Percentiles rank a stretch among this genome's conserved stretches.
Evolutionary conservation across 2,329 filamentous ascomycete species (phyloP).

Genomic region (Dendrostoma leiphaemia): DNA sequence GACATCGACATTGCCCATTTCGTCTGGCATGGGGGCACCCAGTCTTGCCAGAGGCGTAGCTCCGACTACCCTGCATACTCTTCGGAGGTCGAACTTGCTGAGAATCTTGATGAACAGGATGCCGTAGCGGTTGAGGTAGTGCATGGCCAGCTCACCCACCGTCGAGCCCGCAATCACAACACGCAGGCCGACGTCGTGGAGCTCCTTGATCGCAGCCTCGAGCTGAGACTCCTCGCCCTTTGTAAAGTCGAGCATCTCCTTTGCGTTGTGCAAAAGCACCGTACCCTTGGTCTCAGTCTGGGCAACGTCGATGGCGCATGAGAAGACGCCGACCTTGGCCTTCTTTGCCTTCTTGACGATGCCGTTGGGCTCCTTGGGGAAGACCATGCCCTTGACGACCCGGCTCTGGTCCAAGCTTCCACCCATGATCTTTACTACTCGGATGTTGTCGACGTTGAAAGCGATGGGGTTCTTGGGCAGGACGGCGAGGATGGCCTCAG

Average conservation of each 20-base stretch:
- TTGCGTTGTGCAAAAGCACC: constrained; percentile 91
- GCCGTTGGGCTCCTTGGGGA: constrained; percentile 92
- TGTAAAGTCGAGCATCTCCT: constrained; percentile 98
- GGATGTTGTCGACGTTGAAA: constrained; percentile 99
- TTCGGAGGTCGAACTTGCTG: constrained; percentile 95
- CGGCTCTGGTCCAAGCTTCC: constrained; percentile 90
- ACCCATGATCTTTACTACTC: constrained; percentile 99
- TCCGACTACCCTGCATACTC: constrained; percentile 92
- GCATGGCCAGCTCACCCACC: constrained; percentile 92
- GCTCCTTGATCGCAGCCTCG: constrained; percentile 88
- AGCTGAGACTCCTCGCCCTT: constrained; percentile 94
- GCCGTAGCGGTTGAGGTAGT: constrained; percentile 96
- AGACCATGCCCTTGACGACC: constrained; percentile 98
- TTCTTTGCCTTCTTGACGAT: constrained; percentile 84
- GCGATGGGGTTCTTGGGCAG: constrained; percentile 92
- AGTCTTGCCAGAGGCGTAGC: constrained; percentile 94
- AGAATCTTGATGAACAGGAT: constrained; percentile 96
- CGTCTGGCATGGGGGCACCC: constrained; percentile 98
- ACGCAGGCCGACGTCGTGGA: constrained; percentile 88
- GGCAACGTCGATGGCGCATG: constrained; percentile 90
- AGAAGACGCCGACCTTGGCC: constrained; percentile 96
- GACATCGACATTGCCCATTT: constrained; percentile 93
- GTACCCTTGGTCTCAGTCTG: constrained; percentile 99
- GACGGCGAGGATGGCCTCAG: constrained; percentile 81
- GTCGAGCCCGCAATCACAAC: constrained; percentile 90